phyloP scores from a whole-genome alignment of 805 yeast species.

The Candida ponderosae region DNA sequence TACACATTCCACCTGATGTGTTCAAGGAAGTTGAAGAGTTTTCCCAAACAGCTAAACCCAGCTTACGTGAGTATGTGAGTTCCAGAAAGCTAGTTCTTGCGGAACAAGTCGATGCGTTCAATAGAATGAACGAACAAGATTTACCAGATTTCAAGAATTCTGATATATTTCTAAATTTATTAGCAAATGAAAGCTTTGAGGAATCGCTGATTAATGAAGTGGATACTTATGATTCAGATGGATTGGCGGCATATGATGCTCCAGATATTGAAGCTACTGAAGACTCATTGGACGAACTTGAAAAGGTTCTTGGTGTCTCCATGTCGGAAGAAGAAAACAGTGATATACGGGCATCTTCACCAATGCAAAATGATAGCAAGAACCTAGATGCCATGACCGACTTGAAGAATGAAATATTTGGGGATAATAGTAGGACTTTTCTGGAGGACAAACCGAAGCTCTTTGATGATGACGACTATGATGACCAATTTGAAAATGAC shows the following conservation, averaged over 20 bases:
- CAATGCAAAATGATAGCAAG: not conserved
- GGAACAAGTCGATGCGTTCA: conserved; percentile 47
- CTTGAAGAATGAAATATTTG: conserved; percentile 18
- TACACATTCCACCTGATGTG: conserved; percentile 20
- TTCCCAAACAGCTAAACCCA: conserved; percentile 16
- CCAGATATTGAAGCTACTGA: conserved; percentile 1
- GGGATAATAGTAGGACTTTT: conserved; percentile 13
- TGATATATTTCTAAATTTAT: conserved; percentile 41
- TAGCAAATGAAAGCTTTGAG: conserved; percentile 35
- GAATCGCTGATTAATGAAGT: conserved; percentile 19
- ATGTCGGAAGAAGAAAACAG: conserved; percentile 18
- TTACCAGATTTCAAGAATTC: conserved; percentile 57
- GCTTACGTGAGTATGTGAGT: conserved; percentile 28
- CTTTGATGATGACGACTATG: conserved; percentile 18
- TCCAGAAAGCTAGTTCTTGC: conserved; percentile 56
- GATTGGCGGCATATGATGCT: conserved; percentile 10
- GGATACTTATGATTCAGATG: conserved; percentile 14
- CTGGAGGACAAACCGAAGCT: conserved; percentile 15
- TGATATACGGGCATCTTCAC: conserved; percentile 32
- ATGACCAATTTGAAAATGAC: conserved; percentile 7
- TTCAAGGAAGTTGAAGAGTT: conserved; percentile 30
- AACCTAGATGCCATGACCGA: conserved; percentile 1
- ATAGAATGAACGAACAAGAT: conserved; percentile 42
- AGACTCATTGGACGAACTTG: conserved; percentile 21
- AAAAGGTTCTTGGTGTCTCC: conserved; percentile 23